Base-by-base conservation (phyloP, 2,329 filamentous ascomycete genomes). In the Phyllosticta paracitricarpa region DNA sequence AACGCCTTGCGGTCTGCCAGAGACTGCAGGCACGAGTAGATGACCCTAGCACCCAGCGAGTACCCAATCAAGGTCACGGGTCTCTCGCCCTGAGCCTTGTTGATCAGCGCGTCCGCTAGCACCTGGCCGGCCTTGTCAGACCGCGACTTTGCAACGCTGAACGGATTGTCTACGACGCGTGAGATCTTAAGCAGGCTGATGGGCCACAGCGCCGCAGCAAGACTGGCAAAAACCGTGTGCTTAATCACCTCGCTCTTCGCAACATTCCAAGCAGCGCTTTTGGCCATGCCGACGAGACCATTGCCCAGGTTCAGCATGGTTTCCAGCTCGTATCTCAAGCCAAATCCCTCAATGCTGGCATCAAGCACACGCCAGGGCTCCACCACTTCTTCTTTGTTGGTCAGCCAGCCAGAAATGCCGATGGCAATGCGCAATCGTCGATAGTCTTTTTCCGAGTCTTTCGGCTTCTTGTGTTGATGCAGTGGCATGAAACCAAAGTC, bases 21-120 rank as follows among this genome's bases (percentile, higher is more conserved):
- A 9, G 81, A 84, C 68, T 87, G 84, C 2, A 96, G 79, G 67
- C 92, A 96, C 1, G 87, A 84, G 72, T 89, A 96, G 56, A 97
- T 91, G 12, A 93, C 84, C 26, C 89, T 81, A 3, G 90, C 89
- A 8, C 91, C 91, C 2, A 94, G 78, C 1, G 89, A 92, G 72
- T 92, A 95, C 0, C 90, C 91, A 22, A 95, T 81, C 1, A 96
- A 76, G 0, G 87, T 92, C 1, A 95, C 88, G 0, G 89, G 87
- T 10, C 91, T 80, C 71, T 94, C 89, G 51, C 91, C 91, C 69
- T 93, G 90, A 0, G 89, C 87, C 62, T 84, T 87, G 72, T 91
- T 92, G 66, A 91, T 87, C 56, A 96, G 76, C 0, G 89, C 89
- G 69, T 95, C 90, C 2, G 91, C 90, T 3, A 96, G 82, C 2